Base-by-base conservation (phyloP, 345 rosid genomes). In the rapeseed (Brassica napus) region DNA sequence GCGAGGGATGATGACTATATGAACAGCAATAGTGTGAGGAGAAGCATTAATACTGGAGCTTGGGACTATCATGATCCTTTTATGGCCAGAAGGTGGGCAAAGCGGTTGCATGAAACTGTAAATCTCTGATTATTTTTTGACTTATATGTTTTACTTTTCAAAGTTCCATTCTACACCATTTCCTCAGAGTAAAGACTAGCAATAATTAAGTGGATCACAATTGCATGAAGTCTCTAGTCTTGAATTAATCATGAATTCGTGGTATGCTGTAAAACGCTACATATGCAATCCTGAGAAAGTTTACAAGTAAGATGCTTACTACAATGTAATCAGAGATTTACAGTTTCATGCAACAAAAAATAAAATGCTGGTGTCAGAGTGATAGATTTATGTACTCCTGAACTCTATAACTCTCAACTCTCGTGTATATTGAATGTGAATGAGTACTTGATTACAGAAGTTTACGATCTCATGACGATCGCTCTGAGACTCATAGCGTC, bases 61-160 rank as follows among this genome's bases (percentile, higher is more conserved):
- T 91, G 89, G 96, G 93, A 70, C 15, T 3, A 54, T 54, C 93
- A 86, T 78, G 89, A 89, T 67, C 94, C 90, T 69, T 84, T 81
- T 83, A 86, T 93, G 94, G 96, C 92, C 31, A 87, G 92, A 86
- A 82, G 97, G 78, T 92, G 96, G 96, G 91, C 94, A 31, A 93
- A 89, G 80, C 91, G 88, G 79, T 85, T 93, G 83, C 92, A 88
- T 79, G 92, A 85, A 90, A 83, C 80, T 88, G 66, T 84, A 81
- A 85, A 76, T 39, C 76, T 72, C 35, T 72, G 37, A 72, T 42
- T 42, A 8, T 39, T n/a, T 26, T 26, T 26, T 26, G 30, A 26
- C 35, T 32, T 32, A 32, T 35, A 35, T 35, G 39, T 35, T 35
- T 35, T 35, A 35, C 39, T 35, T 35, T 35, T 35, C 39, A 35